Base-by-base conservation (phyloP, 345 rosid genomes). In the Acer yangbiense region DNA sequence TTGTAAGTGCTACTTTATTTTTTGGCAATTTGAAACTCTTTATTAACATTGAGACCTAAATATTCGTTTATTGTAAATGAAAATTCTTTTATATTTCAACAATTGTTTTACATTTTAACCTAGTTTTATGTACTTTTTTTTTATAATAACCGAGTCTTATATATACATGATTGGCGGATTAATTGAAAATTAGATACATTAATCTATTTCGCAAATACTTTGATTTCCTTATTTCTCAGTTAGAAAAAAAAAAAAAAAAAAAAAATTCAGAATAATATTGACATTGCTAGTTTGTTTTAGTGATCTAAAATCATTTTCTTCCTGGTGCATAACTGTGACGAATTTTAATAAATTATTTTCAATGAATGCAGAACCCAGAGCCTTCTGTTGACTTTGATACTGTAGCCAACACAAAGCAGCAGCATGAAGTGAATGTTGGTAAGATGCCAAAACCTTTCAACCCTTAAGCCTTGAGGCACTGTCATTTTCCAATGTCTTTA, bases 401-500 rank as follows among this genome's bases (percentile, higher is more conserved):
- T 9, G 94, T 94, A 9, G 89, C 98, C 67, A 93, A 91, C 76
- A 79, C 80, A 69, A 97, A 91, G 86, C 89, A 93, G 86, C 98
- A 91, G 78, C 98, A 94, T 21, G 98, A 93, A 87, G 95, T 97
- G 85, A 91, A 93, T 85, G 97, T 97, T 79, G 99, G 99, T 94
- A 88, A 89, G 98, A 58, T 81, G 52, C 39, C 23, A 35, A 71
- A 79, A 29, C 68, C 50, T 74, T 68, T 32, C 41, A 50, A 54
- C 44, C 18, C 64, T 43, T 41, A 2, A 5, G 39, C 39, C 39
- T 35, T 35, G 4, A 32, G 25, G 23, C 32, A 20, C 35, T 48
- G 21, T 65, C 69, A 14, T 44, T 73, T 68, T 58, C 78, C 27
- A 17, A 52, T 72, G 21, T 69, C 60, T 7, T 65, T 60, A 62